Evolutionary conservation across 73 alveolate species (phyloP), one percentile per base, ranked within the genome.

Genomic region (Tetrahymena elliotti): DNA sequence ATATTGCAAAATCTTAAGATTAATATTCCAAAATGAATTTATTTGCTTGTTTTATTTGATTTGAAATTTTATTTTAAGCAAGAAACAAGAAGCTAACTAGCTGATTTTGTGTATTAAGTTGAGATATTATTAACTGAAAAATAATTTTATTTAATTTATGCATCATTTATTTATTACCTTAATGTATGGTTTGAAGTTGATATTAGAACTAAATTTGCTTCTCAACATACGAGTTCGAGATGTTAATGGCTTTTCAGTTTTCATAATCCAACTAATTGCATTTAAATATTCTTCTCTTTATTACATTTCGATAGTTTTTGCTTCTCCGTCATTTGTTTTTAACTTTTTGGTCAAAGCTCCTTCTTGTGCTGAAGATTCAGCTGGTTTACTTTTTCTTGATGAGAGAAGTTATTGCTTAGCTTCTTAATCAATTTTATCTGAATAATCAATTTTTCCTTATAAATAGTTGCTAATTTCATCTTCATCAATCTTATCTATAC

Each of bases 201-300:
- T 95, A 93, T 95, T 96, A 84, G 96, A 93, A 88, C 93, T 96
- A 93, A 96, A 93, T 93, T 97, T 96, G 84, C 96, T 96, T 96
- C 96, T 96, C 82, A 95, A 95, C 84, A 96, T 95, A 96, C 96
- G 96, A 93, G 95, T 97, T 96, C 94, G 93, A 24, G 96, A 93
- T 52, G 94, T 93, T 54, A 96, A 88, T 54, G 94, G 94, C 38
- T 93, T 93, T 84, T 96, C 96, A 94, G 94, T 94, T 93, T 94
- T 93, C 96, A 95, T 97, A 18, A 94, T 95, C 41, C 95, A 95
- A 22, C 95, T 83, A 93, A 95, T 96, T 52, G 95, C 96, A 93
- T 94, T 92, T 84, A 93, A 33, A 40, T 38, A 47, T 93, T 82
- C 53, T 53, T 93, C 94, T 96, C 95, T 95, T 96, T 95, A 96